phyloP scores from a whole-genome alignment of 1,139 yeast genomes.

The Saccharomyces uvarum region DNA sequence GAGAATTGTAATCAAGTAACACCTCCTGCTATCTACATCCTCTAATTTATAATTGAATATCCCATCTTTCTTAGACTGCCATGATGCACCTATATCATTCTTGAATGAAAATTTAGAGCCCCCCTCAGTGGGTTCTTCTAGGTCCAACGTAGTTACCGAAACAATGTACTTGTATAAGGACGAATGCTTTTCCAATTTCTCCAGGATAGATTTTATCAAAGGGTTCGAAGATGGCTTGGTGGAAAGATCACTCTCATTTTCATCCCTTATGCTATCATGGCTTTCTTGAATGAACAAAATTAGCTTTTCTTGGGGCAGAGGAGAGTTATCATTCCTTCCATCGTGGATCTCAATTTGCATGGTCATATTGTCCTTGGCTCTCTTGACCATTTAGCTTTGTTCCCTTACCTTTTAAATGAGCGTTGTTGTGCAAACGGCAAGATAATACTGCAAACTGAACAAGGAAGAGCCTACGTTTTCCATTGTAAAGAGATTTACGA shows the following conservation, averaged over 20 bases:
- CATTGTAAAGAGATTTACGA: neutral
- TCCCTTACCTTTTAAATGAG: neutral
- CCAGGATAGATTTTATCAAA: constrained; percentile 17
- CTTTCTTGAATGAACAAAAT: constrained; percentile 10
- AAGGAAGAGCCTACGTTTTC: neutral
- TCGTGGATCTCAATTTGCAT: constrained; percentile 5
- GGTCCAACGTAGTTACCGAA: constrained; percentile 21
- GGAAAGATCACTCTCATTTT: constrained; percentile 2
- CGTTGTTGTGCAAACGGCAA: neutral
- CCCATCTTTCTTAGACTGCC: constrained; percentile 38
- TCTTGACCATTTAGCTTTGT: neutral
- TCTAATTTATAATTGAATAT: constrained; percentile 24
- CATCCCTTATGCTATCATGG: neutral
- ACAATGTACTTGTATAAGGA: constrained; percentile 35
- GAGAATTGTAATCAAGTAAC: constrained; percentile 21
- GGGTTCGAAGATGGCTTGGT: constrained; percentile 5
- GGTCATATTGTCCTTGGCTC: neutral
- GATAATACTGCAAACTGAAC: neutral
- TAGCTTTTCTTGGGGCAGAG: constrained; percentile 12
- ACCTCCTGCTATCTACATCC: constrained; percentile 4
- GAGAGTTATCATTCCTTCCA: constrained; percentile 13
- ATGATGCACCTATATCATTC: constrained; percentile 34
- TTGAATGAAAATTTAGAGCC: constrained; percentile 20
- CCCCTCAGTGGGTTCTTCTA: constrained; percentile 8
- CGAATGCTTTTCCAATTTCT: constrained; percentile 29